These are phyloP conservation scores for Priceomyces haplophilus DNA, from an alignment of 805 yeast species.

Conservation along the genomic window DNA sequence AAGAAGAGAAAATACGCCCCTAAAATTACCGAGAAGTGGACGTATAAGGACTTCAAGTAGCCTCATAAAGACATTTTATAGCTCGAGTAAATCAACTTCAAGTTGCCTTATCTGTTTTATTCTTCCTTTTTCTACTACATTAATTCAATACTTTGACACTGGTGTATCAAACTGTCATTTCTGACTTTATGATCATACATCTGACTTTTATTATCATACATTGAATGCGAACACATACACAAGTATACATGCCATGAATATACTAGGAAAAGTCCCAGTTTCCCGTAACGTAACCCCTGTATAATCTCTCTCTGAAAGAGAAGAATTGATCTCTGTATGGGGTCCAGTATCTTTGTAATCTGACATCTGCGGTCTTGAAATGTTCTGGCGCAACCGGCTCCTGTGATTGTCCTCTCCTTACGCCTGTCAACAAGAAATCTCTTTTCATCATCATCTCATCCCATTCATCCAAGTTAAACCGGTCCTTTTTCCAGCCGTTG, in stretches of 20 bases:
- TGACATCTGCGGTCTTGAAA: slow-evolving; percentile 54
- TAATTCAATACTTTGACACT: too few relatives aligned
- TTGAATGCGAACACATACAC: slow-evolving; percentile 2
- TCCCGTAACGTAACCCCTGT: slow-evolving; percentile 45
- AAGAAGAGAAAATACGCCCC: slow-evolving; percentile 65
- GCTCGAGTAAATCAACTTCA: background rate
- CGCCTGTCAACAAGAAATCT: slow-evolving; percentile 75
- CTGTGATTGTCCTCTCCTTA: slow-evolving; percentile 63
- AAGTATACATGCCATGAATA: background rate
- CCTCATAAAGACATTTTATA: background rate
- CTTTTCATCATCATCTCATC: slow-evolving; percentile 59
- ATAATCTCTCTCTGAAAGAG: slow-evolving; percentile 45
- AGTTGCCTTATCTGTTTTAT: too few relatives aligned
- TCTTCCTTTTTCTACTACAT: background rate
- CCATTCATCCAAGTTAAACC: slow-evolving; percentile 42
- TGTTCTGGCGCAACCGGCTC: slow-evolving; percentile 70
- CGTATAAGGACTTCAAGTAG: slow-evolving; percentile 81
- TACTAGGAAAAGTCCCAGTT: slow-evolving; percentile 36
- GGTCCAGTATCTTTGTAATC: slow-evolving; percentile 41
- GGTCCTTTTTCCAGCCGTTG: slow-evolving; percentile 47
- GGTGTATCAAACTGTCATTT: background rate
- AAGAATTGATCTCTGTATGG: slow-evolving; percentile 48
- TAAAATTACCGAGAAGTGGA: slow-evolving; percentile 88
- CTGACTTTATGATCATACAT: background rate
- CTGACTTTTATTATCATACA: background rate